phyloP scores from a whole-genome alignment of 2,329 filamentous ascomycete species.

The Fusarium goolgardi region DNA sequence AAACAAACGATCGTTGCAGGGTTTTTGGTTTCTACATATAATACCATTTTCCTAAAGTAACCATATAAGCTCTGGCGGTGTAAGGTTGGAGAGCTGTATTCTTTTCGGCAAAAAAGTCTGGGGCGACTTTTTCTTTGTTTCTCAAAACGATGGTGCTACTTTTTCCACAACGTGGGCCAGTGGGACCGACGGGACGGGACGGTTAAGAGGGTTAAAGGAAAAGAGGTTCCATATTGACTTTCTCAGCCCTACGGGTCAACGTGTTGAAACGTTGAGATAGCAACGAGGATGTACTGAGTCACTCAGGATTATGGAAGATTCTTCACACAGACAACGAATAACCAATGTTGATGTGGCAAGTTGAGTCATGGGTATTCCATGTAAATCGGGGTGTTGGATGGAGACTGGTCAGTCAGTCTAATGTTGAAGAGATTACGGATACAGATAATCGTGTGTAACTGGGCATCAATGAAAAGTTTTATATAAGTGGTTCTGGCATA shows the following conservation, averaged over 20 bases:
- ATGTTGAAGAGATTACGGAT: background rate
- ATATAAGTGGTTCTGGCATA: conserved; percentile 11
- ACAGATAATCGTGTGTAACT: background rate
- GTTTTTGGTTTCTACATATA: background rate
- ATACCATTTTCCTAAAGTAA: conserved; percentile 15
- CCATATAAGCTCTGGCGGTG: conserved; percentile 26
- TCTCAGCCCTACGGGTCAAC: conserved; percentile 27
- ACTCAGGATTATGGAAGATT: conserved; percentile 15
- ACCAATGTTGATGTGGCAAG: conserved; percentile 12
- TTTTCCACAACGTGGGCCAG: conserved; percentile 19
- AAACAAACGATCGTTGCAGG: background rate
- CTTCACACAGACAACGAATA: conserved; percentile 2
- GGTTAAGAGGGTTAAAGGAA: background rate
- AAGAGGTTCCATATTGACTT: conserved; percentile 1
- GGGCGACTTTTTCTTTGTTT: background rate
- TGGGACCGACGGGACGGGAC: conserved; percentile 21
- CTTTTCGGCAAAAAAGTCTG: background rate
- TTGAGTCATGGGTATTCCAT: conserved; percentile 17
- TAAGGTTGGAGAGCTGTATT: conserved; percentile 28
- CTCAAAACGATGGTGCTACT: conserved; percentile 6
- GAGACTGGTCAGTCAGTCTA: background rate
- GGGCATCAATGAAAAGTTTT: conserved; percentile 20
- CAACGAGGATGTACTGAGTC: background rate
- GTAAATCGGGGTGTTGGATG: conserved; percentile 12
- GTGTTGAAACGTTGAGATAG: background rate